Conservation (phyloP, 2,329 filamentous ascomycete species). For the Raffaelea albimanens region DNA sequence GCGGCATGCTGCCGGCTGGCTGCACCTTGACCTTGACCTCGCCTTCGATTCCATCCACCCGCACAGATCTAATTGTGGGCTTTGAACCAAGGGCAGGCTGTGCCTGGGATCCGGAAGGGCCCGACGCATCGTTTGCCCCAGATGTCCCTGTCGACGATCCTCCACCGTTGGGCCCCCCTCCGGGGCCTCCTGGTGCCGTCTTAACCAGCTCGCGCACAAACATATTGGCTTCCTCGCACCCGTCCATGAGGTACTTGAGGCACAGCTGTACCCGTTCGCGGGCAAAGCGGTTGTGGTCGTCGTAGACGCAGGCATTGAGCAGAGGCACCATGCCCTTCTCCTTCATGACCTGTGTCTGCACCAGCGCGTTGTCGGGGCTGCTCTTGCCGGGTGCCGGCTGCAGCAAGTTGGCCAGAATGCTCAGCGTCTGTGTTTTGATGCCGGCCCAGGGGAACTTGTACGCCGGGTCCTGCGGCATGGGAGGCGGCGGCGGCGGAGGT, state of each 20-base stretch:
- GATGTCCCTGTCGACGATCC: slow-evolving; percentile 5
- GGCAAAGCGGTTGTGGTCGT: slow-evolving; percentile 89
- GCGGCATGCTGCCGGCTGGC: slow-evolving; percentile 1
- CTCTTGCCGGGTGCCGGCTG: slow-evolving; percentile 64
- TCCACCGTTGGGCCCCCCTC: neutral
- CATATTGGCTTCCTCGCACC: slow-evolving; percentile 62
- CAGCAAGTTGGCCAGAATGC: slow-evolving; percentile 79
- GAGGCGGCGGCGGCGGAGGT: slow-evolving; percentile 33
- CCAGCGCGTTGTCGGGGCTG: slow-evolving; percentile 56
- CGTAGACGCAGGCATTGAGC: slow-evolving; percentile 81
- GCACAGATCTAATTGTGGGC: slow-evolving; percentile 18
- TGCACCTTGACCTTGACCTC: slow-evolving; percentile 48
- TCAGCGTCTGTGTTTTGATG: slow-evolving; percentile 85
- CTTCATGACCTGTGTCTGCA: slow-evolving; percentile 79
- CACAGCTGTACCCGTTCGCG: slow-evolving; percentile 85
- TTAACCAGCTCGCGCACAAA: slow-evolving; percentile 57
- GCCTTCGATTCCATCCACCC: slow-evolving; percentile 45
- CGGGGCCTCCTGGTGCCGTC: slow-evolving; percentile 16
- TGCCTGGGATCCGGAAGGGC: too few relatives aligned
- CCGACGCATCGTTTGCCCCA: too few relatives aligned
- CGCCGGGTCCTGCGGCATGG: slow-evolving; percentile 51
- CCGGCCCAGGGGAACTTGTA: slow-evolving; percentile 59
- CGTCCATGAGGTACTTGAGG: slow-evolving; percentile 73
- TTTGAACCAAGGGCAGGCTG: slow-evolving; percentile 6
- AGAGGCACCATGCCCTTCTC: slow-evolving; percentile 81